Evolutionary conservation across 2,329 filamentous ascomycete species (phyloP).

Genomic region (Sphaerulina vaccinii): DNA sequence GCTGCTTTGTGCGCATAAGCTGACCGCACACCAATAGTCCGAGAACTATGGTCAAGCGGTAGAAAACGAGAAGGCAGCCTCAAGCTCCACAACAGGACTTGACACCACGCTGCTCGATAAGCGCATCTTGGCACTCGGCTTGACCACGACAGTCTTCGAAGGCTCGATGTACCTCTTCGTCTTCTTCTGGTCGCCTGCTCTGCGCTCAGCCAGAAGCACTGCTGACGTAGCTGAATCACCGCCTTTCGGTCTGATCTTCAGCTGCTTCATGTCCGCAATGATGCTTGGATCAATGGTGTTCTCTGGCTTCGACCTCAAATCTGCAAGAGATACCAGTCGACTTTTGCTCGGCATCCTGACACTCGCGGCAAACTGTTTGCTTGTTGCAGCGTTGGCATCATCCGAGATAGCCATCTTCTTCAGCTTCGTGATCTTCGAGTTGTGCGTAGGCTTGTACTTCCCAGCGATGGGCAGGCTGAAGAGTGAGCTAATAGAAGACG

Average conservation of each 20-base stretch:
- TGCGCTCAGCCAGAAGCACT: slow-evolving; percentile 37
- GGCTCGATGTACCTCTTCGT: slow-evolving; percentile 63
- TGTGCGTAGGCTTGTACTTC: slow-evolving; percentile 58
- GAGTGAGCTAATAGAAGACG: slow-evolving; percentile 55
- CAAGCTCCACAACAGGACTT: slow-evolving; percentile 1
- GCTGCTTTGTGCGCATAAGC: neutral
- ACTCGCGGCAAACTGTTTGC: slow-evolving; percentile 40
- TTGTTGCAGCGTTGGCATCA: slow-evolving; percentile 41
- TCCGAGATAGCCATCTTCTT: slow-evolving; percentile 51
- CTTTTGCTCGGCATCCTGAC: slow-evolving; percentile 44
- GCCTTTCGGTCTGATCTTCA: slow-evolving; percentile 55
- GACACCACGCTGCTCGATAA: slow-evolving; percentile 38
- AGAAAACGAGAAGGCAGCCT: slow-evolving; percentile 11
- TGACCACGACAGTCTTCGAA: slow-evolving; percentile 60
- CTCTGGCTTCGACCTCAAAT: slow-evolving; percentile 30
- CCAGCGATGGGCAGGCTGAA: slow-evolving; percentile 58
- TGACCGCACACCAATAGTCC: slow-evolving; percentile 35
- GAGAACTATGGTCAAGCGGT: slow-evolving; percentile 51
- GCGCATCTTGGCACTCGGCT: slow-evolving; percentile 51
- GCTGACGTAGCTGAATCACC: slow-evolving; percentile 20
- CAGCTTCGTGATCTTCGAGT: slow-evolving; percentile 58
- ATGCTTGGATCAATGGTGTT: slow-evolving; percentile 60
- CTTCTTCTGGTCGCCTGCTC: slow-evolving; percentile 60
- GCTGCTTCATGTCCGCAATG: slow-evolving; percentile 59
- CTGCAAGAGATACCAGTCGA: slow-evolving; percentile 22